Evolutionary conservation across 1,139 yeast species (phyloP).

Genomic region (Geotrichum citri-aurantii): DNA sequence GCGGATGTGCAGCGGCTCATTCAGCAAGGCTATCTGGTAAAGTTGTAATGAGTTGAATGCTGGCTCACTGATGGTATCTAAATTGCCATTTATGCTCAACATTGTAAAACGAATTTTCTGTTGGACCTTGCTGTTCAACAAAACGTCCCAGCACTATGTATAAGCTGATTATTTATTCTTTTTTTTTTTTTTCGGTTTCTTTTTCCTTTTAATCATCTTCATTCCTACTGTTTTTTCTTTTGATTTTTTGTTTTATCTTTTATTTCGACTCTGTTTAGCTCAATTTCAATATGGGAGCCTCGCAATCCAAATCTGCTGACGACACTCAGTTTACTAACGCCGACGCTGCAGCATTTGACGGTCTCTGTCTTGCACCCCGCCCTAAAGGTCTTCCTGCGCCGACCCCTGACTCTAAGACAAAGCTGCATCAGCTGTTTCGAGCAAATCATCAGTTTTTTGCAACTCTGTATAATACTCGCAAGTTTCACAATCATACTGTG

Average conservation of each 20-base stretch:
- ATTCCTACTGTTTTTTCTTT: not conserved
- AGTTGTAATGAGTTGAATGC: constrained; percentile 40
- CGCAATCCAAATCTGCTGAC: constrained; percentile 7
- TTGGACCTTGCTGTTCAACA: not conserved
- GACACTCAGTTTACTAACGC: not conserved
- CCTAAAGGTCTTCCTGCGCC: constrained; percentile 22
- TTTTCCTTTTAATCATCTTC: not conserved
- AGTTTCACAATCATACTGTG: constrained; percentile 33
- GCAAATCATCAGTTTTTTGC: constrained; percentile 33
- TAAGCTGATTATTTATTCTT: not conserved
- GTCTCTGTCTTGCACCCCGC: constrained; percentile 18
- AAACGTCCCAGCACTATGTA: not conserved
- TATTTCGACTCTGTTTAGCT: not conserved
- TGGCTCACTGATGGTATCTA: not conserved
- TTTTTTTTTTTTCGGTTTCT: not conserved
- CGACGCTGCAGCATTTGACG: constrained; percentile 18
- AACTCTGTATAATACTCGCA: constrained; percentile 28
- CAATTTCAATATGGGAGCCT: constrained; percentile 9
- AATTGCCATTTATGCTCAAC: not conserved
- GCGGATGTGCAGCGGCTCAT: constrained; percentile 90
- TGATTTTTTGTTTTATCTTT: not conserved
- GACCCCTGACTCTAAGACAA: constrained; percentile 21
- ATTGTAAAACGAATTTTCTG: not conserved
- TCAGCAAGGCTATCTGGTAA: constrained; percentile 89
- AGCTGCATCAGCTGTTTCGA: constrained; percentile 27